Evolutionary conservation across 768 basidiomycete species (phyloP), one percentile per base, ranked within the genome.

Genomic region (Phylloporus sp.): DNA sequence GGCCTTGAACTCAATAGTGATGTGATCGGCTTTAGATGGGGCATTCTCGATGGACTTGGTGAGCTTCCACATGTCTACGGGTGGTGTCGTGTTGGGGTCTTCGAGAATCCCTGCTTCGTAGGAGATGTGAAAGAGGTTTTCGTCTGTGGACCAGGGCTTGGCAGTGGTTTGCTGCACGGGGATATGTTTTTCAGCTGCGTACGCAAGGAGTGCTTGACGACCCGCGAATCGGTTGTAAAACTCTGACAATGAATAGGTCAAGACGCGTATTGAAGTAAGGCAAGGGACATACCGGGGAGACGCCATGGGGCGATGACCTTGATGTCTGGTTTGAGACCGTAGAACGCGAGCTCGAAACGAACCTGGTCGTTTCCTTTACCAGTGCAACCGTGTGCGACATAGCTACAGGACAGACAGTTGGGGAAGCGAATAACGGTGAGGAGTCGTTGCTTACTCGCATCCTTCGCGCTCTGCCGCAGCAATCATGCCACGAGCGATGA

Each of bases 291-390:
- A 92, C 93, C 90, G 56, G 95, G 91, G 57, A 95, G 81, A 57
- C 97, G 85, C 97, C 97, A 99, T 43, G 97, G 97, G 15, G 97
- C 95, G 65, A 99, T 84, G 63, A 98, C 95, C 73, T 97, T 97
- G 82, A 99, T 97, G 61, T 94, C 90, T 39, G 97, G 95, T 70
- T 97, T 94, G 54, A 99, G 81, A 50, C 93, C 97, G 72, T 98
- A 99, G 77, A 99, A 99, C 1, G 97, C 94, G 50, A 98, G 85
- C 68, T 99, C 97, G 71, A 98, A 99, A 54, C 97, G 91, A 62
- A 99, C 97, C 73, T 99, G 97, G 71, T 99, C 97, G 71, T 99
- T 99, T 47, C 97, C 97, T 77, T 99, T 99, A 47, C 97, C 97
- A 45, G 97, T 99, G 80, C 97, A 99, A 23, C 97, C 97, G 72